A percentile compares a stretch with the other conserved stretches of the same genome.
These are phyloP conservation scores for Jaltomata sinuosa DNA, from an alignment of 257 asterid genomes.

Conservation along the genomic window DNA sequence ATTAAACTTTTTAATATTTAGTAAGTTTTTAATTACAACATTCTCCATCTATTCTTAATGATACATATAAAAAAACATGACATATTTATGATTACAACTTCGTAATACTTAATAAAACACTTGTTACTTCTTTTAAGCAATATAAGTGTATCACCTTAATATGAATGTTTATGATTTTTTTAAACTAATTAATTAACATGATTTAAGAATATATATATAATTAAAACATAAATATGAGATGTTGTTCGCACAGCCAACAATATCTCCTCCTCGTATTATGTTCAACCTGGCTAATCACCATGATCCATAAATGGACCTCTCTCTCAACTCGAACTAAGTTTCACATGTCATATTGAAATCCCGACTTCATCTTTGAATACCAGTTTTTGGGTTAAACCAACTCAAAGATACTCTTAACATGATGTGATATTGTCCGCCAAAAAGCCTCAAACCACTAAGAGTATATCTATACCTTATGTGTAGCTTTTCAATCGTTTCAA, in stretches of 20 bases:
- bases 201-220: no score
- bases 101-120: no score
- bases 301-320: neutral
- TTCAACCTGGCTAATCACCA: neutral
- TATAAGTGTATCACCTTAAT: neutral
- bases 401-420: neutral
- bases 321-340: neutral
- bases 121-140: neutral
- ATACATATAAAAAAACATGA: no score
- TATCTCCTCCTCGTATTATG: neutral
- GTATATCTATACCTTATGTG: neutral
- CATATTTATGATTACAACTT: no score
- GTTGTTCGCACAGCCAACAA: neutral
- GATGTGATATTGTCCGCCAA: neutral
- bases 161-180: neutral
- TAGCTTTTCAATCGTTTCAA: neutral
- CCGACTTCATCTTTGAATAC: neutral
- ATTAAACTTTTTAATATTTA: no score
- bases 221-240: no score
- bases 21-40: no score
- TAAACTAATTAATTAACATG: neutral
- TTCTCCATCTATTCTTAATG: no score
- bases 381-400: neutral
- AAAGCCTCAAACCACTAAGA: neutral
- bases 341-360: neutral